phyloP scores from a whole-genome alignment of 2,329 filamentous ascomycete genomes.

The Fonsecaea multimorphosa region DNA sequence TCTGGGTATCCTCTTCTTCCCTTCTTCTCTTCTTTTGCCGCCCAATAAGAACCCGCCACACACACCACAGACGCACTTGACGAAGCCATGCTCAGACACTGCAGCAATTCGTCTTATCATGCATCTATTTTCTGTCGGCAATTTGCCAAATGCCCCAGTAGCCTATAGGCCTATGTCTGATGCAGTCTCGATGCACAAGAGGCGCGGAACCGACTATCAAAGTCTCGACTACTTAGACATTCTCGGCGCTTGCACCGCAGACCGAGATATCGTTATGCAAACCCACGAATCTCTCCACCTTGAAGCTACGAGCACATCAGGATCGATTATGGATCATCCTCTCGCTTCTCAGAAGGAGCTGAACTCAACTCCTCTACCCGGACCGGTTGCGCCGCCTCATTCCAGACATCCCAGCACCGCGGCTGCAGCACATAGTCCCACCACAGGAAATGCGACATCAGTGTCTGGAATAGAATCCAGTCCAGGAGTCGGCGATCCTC shows the following conservation, averaged over 20 bases:
- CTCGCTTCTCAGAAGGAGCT: not conserved
- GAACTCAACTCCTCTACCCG: not conserved
- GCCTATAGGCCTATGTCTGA: not conserved
- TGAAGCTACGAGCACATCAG: not conserved
- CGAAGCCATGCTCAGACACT: not conserved
- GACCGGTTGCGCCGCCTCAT: conserved; percentile 2
- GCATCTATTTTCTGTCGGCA: not conserved
- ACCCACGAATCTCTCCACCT: not conserved
- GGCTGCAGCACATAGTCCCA: conserved; percentile 21
- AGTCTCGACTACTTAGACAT: not conserved
- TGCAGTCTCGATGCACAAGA: not conserved
- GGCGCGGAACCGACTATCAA: not conserved
- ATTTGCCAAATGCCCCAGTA: not conserved
- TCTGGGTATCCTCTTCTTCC: too few species aligned
- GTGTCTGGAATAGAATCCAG: conserved; percentile 15
- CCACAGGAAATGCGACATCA: conserved; percentile 19
- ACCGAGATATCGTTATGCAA: not conserved
- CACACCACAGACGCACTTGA: not conserved
- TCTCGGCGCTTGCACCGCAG: not conserved
- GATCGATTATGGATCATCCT: not conserved
- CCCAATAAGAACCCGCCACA: conserved; percentile 1
- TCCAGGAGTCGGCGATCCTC: conserved; percentile 6
- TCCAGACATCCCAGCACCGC: conserved; percentile 19
- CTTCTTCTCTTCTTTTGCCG: too few species aligned
- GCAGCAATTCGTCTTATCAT: not conserved